Evolutionary conservation across 495 filamentous ascomycete genomes (phyloP).

Genomic region (Penicillium flavigenum): DNA sequence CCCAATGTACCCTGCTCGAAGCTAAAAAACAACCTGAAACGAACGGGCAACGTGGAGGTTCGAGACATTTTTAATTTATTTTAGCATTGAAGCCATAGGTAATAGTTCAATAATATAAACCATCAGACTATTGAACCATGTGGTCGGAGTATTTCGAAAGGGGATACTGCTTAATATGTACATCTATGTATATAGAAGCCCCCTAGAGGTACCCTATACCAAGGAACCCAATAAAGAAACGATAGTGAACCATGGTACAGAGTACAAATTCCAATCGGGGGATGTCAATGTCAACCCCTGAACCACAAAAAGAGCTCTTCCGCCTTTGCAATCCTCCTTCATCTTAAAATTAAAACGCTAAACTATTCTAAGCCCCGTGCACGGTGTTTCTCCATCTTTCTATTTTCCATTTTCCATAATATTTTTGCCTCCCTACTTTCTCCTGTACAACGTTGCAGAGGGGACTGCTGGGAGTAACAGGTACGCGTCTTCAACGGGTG

Average conservation of each 20-base stretch:
- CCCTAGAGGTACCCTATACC: neutral
- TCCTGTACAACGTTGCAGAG: constrained; percentile 1
- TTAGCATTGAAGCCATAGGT: neutral
- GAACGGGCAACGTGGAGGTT: constrained; percentile 6
- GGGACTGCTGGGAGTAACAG: neutral
- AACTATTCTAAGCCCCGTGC: neutral
- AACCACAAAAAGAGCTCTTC: neutral
- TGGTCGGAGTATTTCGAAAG: constrained; percentile 8
- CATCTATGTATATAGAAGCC: neutral
- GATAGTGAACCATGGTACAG: neutral
- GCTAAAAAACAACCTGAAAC: constrained; percentile 18
- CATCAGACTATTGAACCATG: constrained; percentile 10
- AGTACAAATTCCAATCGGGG: no score
- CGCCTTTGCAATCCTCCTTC: neutral
- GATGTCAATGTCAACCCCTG: neutral
- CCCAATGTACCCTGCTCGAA: neutral
- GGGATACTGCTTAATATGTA: neutral
- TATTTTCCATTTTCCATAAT: neutral
- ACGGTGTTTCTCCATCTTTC: constrained; percentile 8
- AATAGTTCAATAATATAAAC: neutral
- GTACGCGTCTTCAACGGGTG: neutral
- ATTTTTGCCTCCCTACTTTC: constrained; percentile 9
- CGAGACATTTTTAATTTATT: neutral
- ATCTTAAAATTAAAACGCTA: constrained; percentile 8
- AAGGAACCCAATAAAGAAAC: neutral